Conservation (phyloP, 148 eudicot species). For the Pouteria glomerata region DNA sequence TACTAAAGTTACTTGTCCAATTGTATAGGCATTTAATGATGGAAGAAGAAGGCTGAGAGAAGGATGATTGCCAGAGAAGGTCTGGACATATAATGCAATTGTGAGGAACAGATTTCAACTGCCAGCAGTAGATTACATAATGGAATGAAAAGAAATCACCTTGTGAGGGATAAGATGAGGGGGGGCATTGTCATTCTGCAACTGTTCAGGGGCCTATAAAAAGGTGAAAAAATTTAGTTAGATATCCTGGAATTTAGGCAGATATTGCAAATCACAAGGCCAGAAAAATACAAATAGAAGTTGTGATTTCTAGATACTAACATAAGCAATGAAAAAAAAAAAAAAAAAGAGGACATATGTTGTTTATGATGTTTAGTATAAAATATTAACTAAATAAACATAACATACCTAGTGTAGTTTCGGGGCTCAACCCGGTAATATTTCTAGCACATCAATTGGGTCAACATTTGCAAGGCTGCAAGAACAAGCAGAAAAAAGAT, state of each 20-base stretch:
- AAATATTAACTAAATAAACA: background rate
- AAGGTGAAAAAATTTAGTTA: constrained; percentile 20
- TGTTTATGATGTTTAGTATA: background rate
- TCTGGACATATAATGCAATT: constrained; percentile 41
- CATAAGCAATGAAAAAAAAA: constrained; percentile 1
- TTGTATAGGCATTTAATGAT: constrained; percentile 68
- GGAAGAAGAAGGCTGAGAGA: constrained; percentile 94
- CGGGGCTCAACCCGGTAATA: constrained; percentile 84
- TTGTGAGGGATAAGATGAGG: constrained; percentile 82
- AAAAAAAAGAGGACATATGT: constrained; percentile 1
- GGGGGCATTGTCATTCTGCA: constrained; percentile 76
- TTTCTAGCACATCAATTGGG: constrained; percentile 91
- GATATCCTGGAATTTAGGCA: background rate
- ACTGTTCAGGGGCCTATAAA: constrained; percentile 74
- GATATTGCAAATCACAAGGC: background rate
- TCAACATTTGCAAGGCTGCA: constrained; percentile 97
- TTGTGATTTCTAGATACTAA: background rate
- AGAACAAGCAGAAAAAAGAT: constrained; percentile 12
- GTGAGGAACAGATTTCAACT: constrained; percentile 6
- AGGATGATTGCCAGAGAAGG: constrained; percentile 95
- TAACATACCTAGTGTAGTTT: constrained; percentile 89
- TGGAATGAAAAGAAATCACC: constrained; percentile 33
- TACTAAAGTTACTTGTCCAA: constrained; percentile 99
- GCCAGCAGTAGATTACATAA: background rate
- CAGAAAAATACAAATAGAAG: background rate